Evolutionary conservation across 345 rosid genomes (phyloP), one percentile per base, ranked within the genome.

Genomic region (Geranium brycei): DNA sequence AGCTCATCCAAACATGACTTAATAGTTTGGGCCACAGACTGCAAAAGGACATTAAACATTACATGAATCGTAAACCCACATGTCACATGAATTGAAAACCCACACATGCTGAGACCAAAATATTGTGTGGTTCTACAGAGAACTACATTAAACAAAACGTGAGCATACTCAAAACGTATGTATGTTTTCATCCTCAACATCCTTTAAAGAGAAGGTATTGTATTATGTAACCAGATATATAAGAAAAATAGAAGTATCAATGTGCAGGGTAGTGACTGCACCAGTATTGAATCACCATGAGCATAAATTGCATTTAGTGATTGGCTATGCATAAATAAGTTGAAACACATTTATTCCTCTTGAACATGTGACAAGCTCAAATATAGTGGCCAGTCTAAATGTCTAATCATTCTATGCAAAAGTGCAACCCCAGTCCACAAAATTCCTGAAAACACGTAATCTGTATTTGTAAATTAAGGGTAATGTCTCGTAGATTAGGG

Each of bases 1-100:
- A 95, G 83, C 66, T 83, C 84, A 80, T 95, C 99, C 83, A 95
- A 80, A 80, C 96, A 88, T 41, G 96, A 85, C 85, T 75, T 86
- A 57, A 95, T 87, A 66, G 99, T 88, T 76, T 91, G 87, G 68
- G 97, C 95, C 60, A 85, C 99, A 68, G 88, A 87, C 99, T 95
- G 76, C 64, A 32, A 56, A 74, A 60, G 51, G 38, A 58, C 61
- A 57, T 40, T 8, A 47, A 47, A 47, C 11, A 47, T 47, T 13
- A 47, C 53, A 47, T 47, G 15, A 13, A 47, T 47, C 3, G 53
- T 13, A 47, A 8, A 47, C 53, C 7, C 53, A 11, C 53, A 47
- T 47, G 15, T n/a, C n/a, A 11, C 51, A 47, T 47, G 15, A 13
- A 47, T 47, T 8, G 53, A 0, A 47, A 8, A 47, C 53, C 7